These are phyloP conservation scores for Skeletonema tropicum DNA, from an alignment of 108 stramenopile species.

Conservation along the genomic window DNA sequence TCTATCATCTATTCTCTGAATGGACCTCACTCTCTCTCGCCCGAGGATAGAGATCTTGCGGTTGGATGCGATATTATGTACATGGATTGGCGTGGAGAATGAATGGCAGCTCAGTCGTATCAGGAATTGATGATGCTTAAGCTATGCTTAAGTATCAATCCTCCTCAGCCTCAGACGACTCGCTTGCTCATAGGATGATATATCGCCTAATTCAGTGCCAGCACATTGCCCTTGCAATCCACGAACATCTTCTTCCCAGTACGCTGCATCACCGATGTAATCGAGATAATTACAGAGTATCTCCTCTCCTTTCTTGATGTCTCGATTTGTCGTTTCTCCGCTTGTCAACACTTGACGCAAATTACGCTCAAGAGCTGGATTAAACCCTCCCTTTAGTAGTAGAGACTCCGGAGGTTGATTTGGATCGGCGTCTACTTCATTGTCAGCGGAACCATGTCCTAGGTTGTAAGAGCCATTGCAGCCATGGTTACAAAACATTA, in stretches of 20 bases:
- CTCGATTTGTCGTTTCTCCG: constrained; percentile 1
- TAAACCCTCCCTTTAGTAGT: not conserved
- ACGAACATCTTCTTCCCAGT: constrained; percentile 18
- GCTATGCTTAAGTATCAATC: too few relatives aligned
- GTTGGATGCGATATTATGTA: too few relatives aligned
- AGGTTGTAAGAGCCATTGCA: constrained; percentile 40
- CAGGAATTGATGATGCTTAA: too few relatives aligned
- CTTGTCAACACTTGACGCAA: constrained; percentile 10
- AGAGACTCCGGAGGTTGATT: not conserved
- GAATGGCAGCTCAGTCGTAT: too few relatives aligned
- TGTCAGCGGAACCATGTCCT: not conserved
- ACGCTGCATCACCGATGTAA: not conserved
- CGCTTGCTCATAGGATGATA: constrained; percentile 14
- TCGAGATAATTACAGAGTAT: constrained; percentile 17
- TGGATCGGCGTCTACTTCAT: constrained; percentile 16
- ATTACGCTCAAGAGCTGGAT: constrained; percentile 29
- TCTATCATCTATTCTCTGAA: too few relatives aligned
- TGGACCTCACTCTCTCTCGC: too few relatives aligned
- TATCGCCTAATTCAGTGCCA: constrained; percentile 14
- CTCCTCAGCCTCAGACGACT: too few relatives aligned
- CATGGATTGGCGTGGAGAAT: too few relatives aligned
- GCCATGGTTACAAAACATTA: constrained; percentile 40
- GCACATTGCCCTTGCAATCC: constrained; percentile 17
- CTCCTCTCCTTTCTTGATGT: constrained; percentile 26
- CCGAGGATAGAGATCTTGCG: too few relatives aligned